Evolutionary conservation across 23 red algal genomes (phyloP).

Genomic region (Pyropia yezoensis): DNA sequence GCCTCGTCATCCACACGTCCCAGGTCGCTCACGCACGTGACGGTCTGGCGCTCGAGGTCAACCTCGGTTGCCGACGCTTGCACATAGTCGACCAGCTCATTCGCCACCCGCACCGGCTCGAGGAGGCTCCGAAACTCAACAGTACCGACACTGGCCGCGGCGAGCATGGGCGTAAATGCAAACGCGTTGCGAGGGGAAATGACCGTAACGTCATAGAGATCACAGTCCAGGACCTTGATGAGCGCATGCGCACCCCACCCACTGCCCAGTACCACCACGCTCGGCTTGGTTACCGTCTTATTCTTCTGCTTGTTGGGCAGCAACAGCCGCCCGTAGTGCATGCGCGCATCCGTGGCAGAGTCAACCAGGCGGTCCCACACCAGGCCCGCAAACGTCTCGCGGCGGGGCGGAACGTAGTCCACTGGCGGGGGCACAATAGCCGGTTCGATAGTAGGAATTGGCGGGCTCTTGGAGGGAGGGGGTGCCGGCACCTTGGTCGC

Average conservation of each 20-base stretch:
- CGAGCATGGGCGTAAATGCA: conserved; percentile 84
- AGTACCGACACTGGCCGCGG: conserved; percentile 67
- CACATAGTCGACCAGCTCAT: conserved; percentile 71
- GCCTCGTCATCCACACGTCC: background rate
- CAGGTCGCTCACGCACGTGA: conserved; percentile 19
- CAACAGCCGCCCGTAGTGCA: conserved; percentile 26
- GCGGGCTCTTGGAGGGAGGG: too few relatives aligned
- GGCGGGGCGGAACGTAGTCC: too few relatives aligned
- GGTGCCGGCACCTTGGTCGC: too few relatives aligned
- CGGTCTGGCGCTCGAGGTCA: conserved; percentile 13
- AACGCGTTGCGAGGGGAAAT: conserved; percentile 96
- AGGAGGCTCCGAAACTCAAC: conserved; percentile 83
- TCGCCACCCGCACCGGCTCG: conserved; percentile 72
- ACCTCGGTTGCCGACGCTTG: conserved; percentile 50
- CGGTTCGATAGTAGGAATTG: too few relatives aligned
- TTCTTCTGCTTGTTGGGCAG: background rate
- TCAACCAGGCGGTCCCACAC: conserved; percentile 39
- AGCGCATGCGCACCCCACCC: conserved; percentile 89
- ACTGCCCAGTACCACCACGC: conserved; percentile 77
- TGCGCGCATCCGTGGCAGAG: conserved; percentile 28
- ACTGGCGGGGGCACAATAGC: too few relatives aligned
- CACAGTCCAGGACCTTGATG: conserved; percentile 70
- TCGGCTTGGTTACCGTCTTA: conserved; percentile 1
- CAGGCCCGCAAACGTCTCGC: background rate
- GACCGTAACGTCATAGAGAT: conserved; percentile 36